Base-by-base conservation (phyloP, 768 basidiomycete species). In the Tulasnella sp. region DNA sequence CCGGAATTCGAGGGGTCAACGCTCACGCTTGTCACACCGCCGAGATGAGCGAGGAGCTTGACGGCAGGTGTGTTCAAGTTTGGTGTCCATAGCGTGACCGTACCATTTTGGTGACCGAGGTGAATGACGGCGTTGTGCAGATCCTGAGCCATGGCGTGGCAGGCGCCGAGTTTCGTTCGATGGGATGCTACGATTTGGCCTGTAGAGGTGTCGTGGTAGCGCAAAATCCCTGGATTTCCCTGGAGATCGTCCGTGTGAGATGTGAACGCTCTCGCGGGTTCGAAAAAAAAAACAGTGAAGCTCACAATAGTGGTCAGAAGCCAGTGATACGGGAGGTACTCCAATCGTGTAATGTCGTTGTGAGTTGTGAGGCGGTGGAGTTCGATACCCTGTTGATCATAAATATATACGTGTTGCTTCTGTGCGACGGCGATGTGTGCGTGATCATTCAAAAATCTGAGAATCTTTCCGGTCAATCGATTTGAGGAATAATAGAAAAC, bases 171-270 rank as follows among this genome's bases (percentile, higher is more conserved):
- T 68, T 89, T 91, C 8, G 93, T 95, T 21, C 90, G 84, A 70
- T 95, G 90, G 68, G 90, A 85, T 38, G 83, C 81, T 32, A 98
- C 75, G 41, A 96, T 77, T 56, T 83, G 78, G 11, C 96, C 96
- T 0, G 92, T 98, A 3, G 95, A 92, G 0, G 90, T 94, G 68
- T 99, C 96, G 73, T 95, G 92, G 73, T 97, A 99, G 73, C 94
- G 94, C 0, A 98, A 76, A 70, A 84, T 89, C 2, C 96, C 95
- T 13, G 89, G 75, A 67, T 93, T 88, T 5, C 93, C 90, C 89
- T 70, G 59, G 83, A 61, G 1, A 58, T 13, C 17, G 3, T 56
- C 11, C 3, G n/a, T 23, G 1, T 47, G 24, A 32, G 56, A 42
- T 62, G 27, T 52, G 51, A 48, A 50, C 27, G 1, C 13, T 27